Percentiles rank a stretch among this genome's conserved stretches.
Evolutionary conservation across 164 flowering plant species (phyloP).

Genomic region (Annona cherimola): DNA sequence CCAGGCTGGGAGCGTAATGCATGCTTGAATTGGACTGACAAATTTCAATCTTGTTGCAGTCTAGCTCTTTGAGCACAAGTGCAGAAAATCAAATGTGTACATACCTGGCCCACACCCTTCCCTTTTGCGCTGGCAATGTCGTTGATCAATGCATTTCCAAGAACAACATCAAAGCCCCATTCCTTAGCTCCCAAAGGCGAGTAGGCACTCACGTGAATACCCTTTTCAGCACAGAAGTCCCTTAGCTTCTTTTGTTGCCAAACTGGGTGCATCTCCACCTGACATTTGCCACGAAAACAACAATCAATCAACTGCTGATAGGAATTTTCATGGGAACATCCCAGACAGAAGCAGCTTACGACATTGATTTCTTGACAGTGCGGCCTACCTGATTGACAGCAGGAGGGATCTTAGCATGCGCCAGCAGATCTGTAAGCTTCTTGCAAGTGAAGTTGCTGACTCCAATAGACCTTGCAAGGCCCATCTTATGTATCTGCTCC

Average conservation of each 20-base stretch:
- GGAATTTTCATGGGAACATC: background rate
- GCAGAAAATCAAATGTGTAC: background rate
- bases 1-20: background rate
- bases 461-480: constrained; percentile 26
- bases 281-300: background rate
- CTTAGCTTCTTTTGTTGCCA: constrained; percentile 27
- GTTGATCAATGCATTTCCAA: constrained; percentile 17
- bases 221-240: constrained; percentile 21
- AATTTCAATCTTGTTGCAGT: background rate
- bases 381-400: constrained; percentile 27
- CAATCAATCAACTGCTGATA: background rate
- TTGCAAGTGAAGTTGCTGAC: constrained; percentile 30
- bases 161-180: constrained; percentile 20
- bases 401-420: constrained; percentile 26
- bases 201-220: constrained; percentile 26
- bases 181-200: constrained; percentile 30
- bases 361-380: too few relatives aligned
- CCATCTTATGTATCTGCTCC: constrained; percentile 22
- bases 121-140: constrained; percentile 27
- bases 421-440: constrained; percentile 16
- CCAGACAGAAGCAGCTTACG: too few relatives aligned
- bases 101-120: constrained; percentile 27
- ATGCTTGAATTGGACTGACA: background rate
- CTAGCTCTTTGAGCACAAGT: background rate
- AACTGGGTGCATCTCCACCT: constrained; percentile 35